Evolutionary conservation across 163 green algal genomes (phyloP), one percentile per base, ranked within the genome.

Genomic region (Chlamydomonas reinhardtii): DNA sequence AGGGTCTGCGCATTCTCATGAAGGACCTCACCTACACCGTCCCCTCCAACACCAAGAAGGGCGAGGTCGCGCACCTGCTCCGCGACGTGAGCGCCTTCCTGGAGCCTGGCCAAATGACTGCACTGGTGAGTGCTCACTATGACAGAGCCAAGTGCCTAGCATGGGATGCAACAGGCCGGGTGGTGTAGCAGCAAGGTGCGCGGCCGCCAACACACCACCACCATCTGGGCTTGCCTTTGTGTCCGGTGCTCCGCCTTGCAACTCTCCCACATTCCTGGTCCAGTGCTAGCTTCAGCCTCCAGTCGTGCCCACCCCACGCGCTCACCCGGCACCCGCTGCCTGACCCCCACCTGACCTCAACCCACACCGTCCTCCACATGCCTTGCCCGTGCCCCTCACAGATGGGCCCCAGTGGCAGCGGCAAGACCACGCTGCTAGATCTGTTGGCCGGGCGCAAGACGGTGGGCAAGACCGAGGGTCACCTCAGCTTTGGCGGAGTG

Each of bases 371-470:
- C 19, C 20, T 16, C n/a, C 12, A 14, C 48, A 29, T 35, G 11
- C 54, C 61, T 29, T 5, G 24, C 16, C 37, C 27, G 2, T 4
- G 1, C 27, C 4, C 14, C 24, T 37, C 70, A 22, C 80, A 92
- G 86, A 94, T 94, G 92, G 92, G 93, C 1, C 94, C 95, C 74
- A 93, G 75, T 17, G 94, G 95, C 65, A 91, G 64, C 22, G 95
- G 95, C 70, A 98, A 98, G 84, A 96, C 94, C 27, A 96, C 92
- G 1, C 86, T 95, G 14, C 89, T 96, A 39, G 93, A 96, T 77
- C 72, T 96, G n/a, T 74, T 95, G 27, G 90, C 91, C n/a, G 93
- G 93, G 17, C 87, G 93, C 74, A 96, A 96, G 82, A 96, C 86
- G 22, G 81, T 74, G 24, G 93, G 93, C 76, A 88, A 83, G 15